Conservation (phyloP, 1,284 basidiomycete genomes). For the Rhodotorula mucilaginosa region DNA sequence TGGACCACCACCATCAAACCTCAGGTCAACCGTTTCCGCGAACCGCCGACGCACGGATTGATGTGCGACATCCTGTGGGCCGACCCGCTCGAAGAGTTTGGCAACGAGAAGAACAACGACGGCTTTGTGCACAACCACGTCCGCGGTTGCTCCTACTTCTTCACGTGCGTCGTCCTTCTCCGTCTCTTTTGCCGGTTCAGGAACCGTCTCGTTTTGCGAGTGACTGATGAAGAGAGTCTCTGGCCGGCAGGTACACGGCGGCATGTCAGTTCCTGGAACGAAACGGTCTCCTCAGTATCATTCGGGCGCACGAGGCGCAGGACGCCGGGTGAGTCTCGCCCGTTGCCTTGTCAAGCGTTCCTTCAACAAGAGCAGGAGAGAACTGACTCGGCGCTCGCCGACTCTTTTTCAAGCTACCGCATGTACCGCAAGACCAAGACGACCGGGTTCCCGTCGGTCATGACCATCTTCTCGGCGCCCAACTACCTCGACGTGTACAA, state of each 20-base stretch:
- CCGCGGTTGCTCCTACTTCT: constrained; percentile 93
- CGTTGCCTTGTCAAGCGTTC: too few relatives aligned
- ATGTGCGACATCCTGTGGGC: constrained; percentile 97
- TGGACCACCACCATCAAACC: too few relatives aligned
- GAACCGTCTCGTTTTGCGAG: neutral
- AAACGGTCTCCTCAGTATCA: constrained; percentile 90
- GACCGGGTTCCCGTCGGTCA: constrained; percentile 84
- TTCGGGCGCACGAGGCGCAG: constrained; percentile 91
- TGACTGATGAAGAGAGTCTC: neutral
- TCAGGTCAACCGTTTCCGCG: constrained; percentile 88
- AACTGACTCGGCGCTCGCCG: neutral
- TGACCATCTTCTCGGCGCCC: constrained; percentile 94
- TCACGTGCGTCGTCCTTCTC: constrained; percentile 64
- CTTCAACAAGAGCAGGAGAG: neutral
- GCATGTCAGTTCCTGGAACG: constrained; percentile 91
- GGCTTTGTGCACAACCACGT: constrained; percentile 91
- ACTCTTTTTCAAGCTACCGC: constrained; percentile 64
- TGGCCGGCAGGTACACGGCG: constrained; percentile 70
- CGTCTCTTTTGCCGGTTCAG: too few relatives aligned
- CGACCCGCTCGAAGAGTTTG: constrained; percentile 91
- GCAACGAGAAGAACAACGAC: constrained; percentile 79
- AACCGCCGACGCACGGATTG: constrained; percentile 87
- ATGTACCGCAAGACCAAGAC: constrained; percentile 97
- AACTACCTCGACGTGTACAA: constrained; percentile 96
- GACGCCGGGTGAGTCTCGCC: constrained; percentile 72